Percentiles rank a stretch among this genome's conserved stretches.
phyloP scores from a whole-genome alignment of 495 filamentous ascomycete species.

The Aspergillus carlsbadensis region DNA sequence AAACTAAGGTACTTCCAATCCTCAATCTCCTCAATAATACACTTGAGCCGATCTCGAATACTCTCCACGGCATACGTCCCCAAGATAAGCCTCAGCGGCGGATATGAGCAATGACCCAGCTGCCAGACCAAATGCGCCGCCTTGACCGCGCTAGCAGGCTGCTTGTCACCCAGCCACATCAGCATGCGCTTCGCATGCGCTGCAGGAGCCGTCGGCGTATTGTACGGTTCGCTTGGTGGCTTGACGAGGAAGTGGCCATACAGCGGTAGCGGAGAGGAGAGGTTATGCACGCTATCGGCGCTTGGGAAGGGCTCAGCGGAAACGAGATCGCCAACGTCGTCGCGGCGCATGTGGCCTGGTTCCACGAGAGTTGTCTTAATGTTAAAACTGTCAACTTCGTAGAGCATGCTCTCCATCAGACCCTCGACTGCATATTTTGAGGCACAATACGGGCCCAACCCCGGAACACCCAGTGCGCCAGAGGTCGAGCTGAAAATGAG shows the following conservation, averaged over 20 bases:
- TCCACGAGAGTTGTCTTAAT: constrained; percentile 92
- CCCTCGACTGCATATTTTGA: constrained; percentile 97
- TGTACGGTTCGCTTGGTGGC: constrained; percentile 77
- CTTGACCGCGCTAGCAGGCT: constrained; percentile 89
- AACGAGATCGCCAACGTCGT: constrained; percentile 51
- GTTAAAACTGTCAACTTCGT: constrained; percentile 88
- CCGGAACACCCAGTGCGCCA: constrained; percentile 86
- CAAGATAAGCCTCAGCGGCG: constrained; percentile 78
- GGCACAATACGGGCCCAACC: constrained; percentile 89
- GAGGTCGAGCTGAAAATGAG: constrained; percentile 91
- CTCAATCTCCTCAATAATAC: constrained; percentile 92
- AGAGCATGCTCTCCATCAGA: constrained; percentile 90
- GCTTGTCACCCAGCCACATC: constrained; percentile 90
- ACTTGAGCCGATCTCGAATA: constrained; percentile 82
- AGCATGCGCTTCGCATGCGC: constrained; percentile 90
- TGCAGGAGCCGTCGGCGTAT: constrained; percentile 71
- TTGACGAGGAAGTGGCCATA: constrained; percentile 94
- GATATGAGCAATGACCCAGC: constrained; percentile 87
- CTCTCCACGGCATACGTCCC: constrained; percentile 95
- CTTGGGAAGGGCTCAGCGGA: constrained; percentile 21
- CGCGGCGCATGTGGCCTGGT: constrained; percentile 80
- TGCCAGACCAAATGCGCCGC: constrained; percentile 97
- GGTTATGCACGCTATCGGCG: constrained; percentile 28
- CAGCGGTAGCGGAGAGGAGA: constrained; percentile 60
- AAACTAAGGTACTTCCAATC: constrained; percentile 84